Conservation (phyloP, 768 basidiomycete genomes). For the Auriscalpium vulgare region DNA sequence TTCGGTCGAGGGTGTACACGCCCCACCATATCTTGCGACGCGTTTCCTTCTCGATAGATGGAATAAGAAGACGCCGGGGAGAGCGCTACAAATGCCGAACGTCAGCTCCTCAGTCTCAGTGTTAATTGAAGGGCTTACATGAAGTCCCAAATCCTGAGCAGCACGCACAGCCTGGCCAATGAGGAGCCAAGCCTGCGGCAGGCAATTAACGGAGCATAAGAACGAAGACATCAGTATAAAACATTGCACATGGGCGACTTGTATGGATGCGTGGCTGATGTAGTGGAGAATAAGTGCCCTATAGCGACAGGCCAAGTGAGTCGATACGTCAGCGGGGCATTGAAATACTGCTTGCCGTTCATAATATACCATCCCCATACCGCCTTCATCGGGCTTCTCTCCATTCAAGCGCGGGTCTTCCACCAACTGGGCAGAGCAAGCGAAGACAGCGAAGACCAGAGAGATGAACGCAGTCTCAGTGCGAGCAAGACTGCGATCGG, state of each 20-base stretch:
- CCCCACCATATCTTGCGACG: conserved; percentile 93
- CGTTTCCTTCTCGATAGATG: conserved; percentile 80
- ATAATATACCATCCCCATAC: conserved; percentile 86
- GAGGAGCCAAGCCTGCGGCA: conserved; percentile 91
- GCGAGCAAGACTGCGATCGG: conserved; percentile 44
- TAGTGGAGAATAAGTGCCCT: conserved; percentile 88
- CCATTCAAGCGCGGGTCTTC: conserved; percentile 61
- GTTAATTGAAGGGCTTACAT: conserved; percentile 45
- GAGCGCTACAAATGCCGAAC: conserved; percentile 51
- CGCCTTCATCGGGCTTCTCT: conserved; percentile 63
- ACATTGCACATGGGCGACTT: conserved; percentile 84
- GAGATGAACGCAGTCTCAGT: conserved; percentile 70
- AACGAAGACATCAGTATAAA: conserved; percentile 86
- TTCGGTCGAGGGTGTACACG: conserved; percentile 83
- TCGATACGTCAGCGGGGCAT: neutral
- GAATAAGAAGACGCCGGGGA: conserved; percentile 61
- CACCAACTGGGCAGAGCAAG: conserved; percentile 76
- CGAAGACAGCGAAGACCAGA: conserved; percentile 82
- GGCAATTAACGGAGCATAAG: conserved; percentile 86
- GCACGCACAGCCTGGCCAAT: conserved; percentile 85
- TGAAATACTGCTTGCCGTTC: conserved; percentile 52
- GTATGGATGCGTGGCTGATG: conserved; percentile 82
- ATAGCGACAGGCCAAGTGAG: neutral
- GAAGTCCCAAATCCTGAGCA: conserved; percentile 87
- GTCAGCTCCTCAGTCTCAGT: conserved; percentile 10